These are phyloP conservation scores for Saussurea involucrata DNA, from an alignment of 129 eudicot species.

Conservation along the genomic window DNA sequence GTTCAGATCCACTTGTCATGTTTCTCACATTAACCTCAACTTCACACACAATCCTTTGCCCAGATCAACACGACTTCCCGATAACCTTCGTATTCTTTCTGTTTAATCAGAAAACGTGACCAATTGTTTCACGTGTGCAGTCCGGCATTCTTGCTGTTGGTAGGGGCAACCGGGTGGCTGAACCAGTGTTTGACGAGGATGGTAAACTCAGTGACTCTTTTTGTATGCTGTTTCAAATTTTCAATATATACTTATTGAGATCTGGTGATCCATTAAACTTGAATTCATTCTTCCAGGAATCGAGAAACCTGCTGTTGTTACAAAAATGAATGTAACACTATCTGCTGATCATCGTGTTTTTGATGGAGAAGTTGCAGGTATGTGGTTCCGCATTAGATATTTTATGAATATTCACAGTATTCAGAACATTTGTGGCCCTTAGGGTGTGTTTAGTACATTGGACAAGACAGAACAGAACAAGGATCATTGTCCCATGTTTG, in stretches of 20 bases:
- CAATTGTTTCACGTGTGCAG: conserved; percentile 38
- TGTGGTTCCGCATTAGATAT: conserved; percentile 14
- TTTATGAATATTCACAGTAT: background rate
- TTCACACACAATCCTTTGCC: no score
- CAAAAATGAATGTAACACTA: conserved; percentile 82
- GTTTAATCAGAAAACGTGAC: conserved; percentile 7
- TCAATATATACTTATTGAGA: background rate
- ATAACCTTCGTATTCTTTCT: conserved; percentile 10
- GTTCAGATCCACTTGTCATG: no score
- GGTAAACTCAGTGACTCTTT: conserved; percentile 41
- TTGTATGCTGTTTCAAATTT: background rate
- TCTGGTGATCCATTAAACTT: conserved; percentile 1
- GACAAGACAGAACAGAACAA: no score
- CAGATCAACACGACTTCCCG: background rate
- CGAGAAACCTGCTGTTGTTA: conserved; percentile 71
- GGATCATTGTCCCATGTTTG: no score
- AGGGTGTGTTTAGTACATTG: no score
- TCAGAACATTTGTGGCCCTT: background rate
- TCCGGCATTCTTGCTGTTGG: conserved; percentile 97
- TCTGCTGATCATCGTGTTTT: conserved; percentile 98
- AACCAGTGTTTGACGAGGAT: conserved; percentile 63
- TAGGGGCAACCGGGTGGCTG: conserved; percentile 92
- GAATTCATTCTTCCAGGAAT: conserved; percentile 41
- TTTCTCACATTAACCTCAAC: no score
- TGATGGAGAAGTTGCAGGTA: conserved; percentile 99